Conservation (phyloP, 257 asterid genomes). For the Prunella vulgaris region DNA sequence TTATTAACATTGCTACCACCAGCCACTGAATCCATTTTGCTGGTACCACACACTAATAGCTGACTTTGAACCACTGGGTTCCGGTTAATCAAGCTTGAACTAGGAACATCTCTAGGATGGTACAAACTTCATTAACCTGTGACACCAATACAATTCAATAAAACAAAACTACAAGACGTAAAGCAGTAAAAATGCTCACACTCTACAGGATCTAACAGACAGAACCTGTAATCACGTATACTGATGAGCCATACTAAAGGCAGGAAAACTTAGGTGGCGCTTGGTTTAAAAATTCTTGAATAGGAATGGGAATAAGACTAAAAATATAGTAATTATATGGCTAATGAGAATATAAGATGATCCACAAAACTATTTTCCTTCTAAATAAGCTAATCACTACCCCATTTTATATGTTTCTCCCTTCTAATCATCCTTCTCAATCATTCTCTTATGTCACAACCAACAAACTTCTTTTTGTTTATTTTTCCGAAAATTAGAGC, state of each 20-base stretch:
- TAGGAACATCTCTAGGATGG: conserved; percentile 25
- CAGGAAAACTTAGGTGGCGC: too few relatives aligned
- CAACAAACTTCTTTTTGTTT: too few relatives aligned
- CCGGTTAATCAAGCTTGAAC: conserved; percentile 32
- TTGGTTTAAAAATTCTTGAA: too few relatives aligned
- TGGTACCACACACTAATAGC: conserved; percentile 28
- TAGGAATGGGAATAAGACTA: too few relatives aligned
- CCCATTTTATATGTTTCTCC: too few relatives aligned
- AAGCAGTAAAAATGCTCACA: background rate
- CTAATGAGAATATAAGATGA: too few relatives aligned
- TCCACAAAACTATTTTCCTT: too few relatives aligned
- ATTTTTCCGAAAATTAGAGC: too few relatives aligned
- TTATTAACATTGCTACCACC: conserved; percentile 48
- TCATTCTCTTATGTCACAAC: too few relatives aligned
- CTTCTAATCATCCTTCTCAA: too few relatives aligned
- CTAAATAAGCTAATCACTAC: too few relatives aligned
- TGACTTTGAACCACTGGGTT: conserved; percentile 26
- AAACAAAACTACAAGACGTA: conserved; percentile 4
- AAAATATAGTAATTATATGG: too few relatives aligned
- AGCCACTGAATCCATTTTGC: conserved; percentile 52
- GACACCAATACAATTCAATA: conserved; percentile 5
- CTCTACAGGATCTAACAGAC: background rate
- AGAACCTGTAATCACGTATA: background rate
- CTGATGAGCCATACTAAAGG: background rate
- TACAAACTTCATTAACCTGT: conserved; percentile 31